Evolutionary conservation across 768 basidiomycete species (phyloP).

Genomic region (Boletus speciosus): DNA sequence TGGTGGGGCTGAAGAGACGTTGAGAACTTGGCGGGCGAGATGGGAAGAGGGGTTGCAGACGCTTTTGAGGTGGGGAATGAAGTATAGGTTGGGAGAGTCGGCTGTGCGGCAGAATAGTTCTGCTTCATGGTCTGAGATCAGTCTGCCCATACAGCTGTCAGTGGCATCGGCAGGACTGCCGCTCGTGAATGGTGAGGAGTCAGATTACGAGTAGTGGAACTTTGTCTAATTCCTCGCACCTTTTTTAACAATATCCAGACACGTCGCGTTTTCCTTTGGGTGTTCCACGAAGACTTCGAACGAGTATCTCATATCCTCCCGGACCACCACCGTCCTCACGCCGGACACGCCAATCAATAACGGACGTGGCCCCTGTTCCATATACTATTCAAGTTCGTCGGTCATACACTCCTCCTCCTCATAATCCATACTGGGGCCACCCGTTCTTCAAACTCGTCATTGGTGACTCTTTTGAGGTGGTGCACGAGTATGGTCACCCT

Average conservation of each 20-base stretch:
- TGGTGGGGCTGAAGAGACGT: slow-evolving; percentile 59
- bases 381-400: not conserved
- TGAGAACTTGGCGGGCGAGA: slow-evolving; percentile 58
- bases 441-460: not conserved
- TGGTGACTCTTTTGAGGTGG: not conserved
- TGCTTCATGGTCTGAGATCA: not conserved
- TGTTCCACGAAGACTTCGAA: not conserved
- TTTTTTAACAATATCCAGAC: not conserved
- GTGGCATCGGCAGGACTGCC: too few species aligned
- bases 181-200: not conserved
- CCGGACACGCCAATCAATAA: too few species aligned
- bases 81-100: not conserved
- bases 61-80: not conserved
- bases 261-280: not conserved
- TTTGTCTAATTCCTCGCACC: not conserved
- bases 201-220: not conserved
- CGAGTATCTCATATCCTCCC: not conserved
- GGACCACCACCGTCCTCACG: not conserved
- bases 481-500: not conserved
- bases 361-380: not conserved
- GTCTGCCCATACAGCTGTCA: not conserved
- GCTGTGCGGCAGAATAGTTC: not conserved
- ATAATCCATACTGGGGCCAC: not conserved
- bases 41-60: slow-evolving; percentile 38
- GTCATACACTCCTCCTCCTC: not conserved